These are phyloP conservation scores for Beverwykella pulmonaria DNA, from an alignment of 495 filamentous ascomycete species.

Conservation along the genomic window DNA sequence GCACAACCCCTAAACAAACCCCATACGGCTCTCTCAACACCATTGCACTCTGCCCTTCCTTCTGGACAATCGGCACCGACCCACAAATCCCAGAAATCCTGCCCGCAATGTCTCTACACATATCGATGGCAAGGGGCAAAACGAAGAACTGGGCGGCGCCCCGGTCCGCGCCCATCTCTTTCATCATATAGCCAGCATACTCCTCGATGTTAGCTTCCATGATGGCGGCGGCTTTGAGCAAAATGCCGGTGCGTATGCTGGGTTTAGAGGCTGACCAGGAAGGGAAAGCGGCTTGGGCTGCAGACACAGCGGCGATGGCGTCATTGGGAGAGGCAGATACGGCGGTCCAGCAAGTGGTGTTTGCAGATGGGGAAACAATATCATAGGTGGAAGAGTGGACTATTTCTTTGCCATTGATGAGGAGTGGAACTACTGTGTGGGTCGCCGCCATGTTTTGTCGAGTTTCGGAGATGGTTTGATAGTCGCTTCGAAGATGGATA, in stretches of 20 bases:
- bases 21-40: conserved; percentile 81
- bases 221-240: conserved; percentile 69
- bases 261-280: conserved; percentile 68
- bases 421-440: conserved; percentile 59
- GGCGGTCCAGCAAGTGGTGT: conserved; percentile 61
- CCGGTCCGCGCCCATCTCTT: conserved; percentile 66
- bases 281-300: conserved; percentile 68
- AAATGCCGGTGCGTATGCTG: conserved; percentile 64
- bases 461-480: too few relatives aligned
- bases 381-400: conserved; percentile 64
- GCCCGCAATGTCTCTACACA: conserved; percentile 70
- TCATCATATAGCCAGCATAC: conserved; percentile 60
- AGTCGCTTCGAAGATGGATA: too few relatives aligned
- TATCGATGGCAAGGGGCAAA: conserved; percentile 55
- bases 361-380: conserved; percentile 65
- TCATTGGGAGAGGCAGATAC: conserved; percentile 64
- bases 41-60: conserved; percentile 62
- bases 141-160: conserved; percentile 55
- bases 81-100: conserved; percentile 62
- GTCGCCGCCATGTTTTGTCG: background rate
- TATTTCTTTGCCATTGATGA: conserved; percentile 69
- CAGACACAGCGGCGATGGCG: conserved; percentile 61
- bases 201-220: conserved; percentile 64
- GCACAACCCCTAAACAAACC: conserved; percentile 78
- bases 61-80: conserved; percentile 56